Conservation (phyloP, 192 early-diverging fungal genomes). For the Phlyctochytrium bullatum region DNA sequence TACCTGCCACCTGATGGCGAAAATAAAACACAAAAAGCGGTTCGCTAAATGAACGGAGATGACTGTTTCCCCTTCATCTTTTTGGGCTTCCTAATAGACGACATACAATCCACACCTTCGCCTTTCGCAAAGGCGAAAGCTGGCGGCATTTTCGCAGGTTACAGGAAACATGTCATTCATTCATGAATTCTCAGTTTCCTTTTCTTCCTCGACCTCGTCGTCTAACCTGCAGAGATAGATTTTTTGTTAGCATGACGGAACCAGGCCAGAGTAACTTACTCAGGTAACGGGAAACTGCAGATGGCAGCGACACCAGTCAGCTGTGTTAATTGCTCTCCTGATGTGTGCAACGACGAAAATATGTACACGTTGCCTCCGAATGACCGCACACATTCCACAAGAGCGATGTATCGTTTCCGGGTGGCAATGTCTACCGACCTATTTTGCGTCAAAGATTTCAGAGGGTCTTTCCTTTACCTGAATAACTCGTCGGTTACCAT, state of each 20-base stretch:
- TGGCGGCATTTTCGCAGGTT: too few species aligned
- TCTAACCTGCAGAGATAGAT: slow-evolving; percentile 12
- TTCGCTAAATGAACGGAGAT: too few species aligned
- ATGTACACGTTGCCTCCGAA: slow-evolving; percentile 77
- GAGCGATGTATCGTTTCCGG: slow-evolving; percentile 77
- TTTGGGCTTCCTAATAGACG: too few species aligned
- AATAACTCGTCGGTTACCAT: slow-evolving; percentile 93
- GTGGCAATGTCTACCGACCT: slow-evolving; percentile 82
- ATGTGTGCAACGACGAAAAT: slow-evolving; percentile 91
- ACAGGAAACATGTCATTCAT: not conserved
- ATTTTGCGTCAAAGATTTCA: not conserved
- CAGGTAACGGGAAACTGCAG: slow-evolving; percentile 85
- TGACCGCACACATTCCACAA: slow-evolving; percentile 79
- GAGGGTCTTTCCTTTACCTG: slow-evolving; percentile 37
- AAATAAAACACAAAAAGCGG: too few species aligned
- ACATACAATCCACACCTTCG: too few species aligned
- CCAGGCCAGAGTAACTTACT: slow-evolving; percentile 25
- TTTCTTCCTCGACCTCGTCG: slow-evolving; percentile 21
- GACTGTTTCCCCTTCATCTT: too few species aligned
- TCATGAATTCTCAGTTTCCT: slow-evolving; percentile 5
- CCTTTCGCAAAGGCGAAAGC: too few species aligned
- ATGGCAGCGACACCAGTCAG: slow-evolving; percentile 94
- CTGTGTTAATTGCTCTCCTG: slow-evolving; percentile 94
- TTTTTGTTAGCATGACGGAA: not conserved
- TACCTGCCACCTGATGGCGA: too few species aligned